Conservation (phyloP, 2,329 filamentous ascomycete species). For the Nemania sp. region DNA sequence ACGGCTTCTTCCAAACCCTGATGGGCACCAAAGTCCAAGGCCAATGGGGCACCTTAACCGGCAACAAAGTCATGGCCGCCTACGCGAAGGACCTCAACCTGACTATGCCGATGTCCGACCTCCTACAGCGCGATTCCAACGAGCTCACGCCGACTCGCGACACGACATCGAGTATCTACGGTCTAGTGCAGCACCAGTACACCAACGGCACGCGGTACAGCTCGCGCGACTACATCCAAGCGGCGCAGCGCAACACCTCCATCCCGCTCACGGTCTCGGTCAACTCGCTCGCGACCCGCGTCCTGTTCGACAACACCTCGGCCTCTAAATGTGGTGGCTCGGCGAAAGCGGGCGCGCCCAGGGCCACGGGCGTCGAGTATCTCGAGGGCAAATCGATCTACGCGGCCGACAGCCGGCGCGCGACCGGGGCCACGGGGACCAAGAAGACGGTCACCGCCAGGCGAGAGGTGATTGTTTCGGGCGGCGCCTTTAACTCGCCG, state of each 20-base stretch:
- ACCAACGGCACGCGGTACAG: slow-evolving; percentile 38
- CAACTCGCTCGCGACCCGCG: slow-evolving; percentile 25
- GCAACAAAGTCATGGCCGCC: slow-evolving; percentile 20
- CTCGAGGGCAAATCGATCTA: slow-evolving; percentile 37
- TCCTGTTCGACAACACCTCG: slow-evolving; percentile 20
- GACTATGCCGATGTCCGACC: slow-evolving; percentile 14
- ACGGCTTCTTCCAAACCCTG: slow-evolving; percentile 24
- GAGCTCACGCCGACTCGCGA: slow-evolving; percentile 20
- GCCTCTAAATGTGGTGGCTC: slow-evolving; percentile 8
- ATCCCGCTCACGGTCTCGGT: slow-evolving; percentile 44
- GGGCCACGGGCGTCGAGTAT: slow-evolving; percentile 27
- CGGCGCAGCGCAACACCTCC: slow-evolving; percentile 48
- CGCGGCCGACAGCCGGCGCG: slow-evolving; percentile 31
- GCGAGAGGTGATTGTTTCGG: slow-evolving; percentile 52
- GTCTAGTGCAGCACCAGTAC: slow-evolving; percentile 25
- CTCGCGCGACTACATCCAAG: slow-evolving; percentile 53
- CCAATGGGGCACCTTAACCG: slow-evolving; percentile 7
- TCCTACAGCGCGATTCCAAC: slow-evolving; percentile 27
- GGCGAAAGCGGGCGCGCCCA: slow-evolving; percentile 6
- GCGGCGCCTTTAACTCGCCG: slow-evolving; percentile 52
- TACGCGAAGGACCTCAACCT: slow-evolving; percentile 15
- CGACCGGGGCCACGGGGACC: slow-evolving; percentile 32
- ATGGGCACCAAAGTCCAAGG: slow-evolving; percentile 21
- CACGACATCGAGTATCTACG: slow-evolving; percentile 22
- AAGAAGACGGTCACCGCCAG: slow-evolving; percentile 33